Conservation (phyloP, 768 basidiomycete genomes). For the Rhodotorula toruloides region DNA sequence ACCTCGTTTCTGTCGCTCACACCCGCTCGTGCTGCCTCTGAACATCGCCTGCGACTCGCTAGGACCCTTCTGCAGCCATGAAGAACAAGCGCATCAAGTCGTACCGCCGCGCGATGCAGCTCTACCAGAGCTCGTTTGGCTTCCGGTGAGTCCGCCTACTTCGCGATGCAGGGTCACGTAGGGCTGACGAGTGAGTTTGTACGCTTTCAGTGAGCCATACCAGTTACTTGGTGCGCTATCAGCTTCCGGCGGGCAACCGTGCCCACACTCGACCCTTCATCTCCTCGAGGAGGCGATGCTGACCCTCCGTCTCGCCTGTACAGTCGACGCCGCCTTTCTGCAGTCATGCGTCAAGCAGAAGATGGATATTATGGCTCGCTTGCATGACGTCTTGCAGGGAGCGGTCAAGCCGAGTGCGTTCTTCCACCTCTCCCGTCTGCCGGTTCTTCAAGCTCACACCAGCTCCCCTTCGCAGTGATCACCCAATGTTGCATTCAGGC, state of each 20-base stretch:
- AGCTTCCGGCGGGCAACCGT: background rate
- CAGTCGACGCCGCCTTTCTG: conserved; percentile 84
- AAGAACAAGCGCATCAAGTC: conserved; percentile 91
- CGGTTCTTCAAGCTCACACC: conserved; percentile 52
- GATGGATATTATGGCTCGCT: conserved; percentile 69
- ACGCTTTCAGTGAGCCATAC: conserved; percentile 61
- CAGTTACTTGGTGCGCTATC: conserved; percentile 76
- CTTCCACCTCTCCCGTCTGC: conserved; percentile 14
- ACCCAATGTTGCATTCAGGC: conserved; percentile 96
- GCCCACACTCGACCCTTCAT: background rate
- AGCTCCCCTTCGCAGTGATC: conserved; percentile 61
- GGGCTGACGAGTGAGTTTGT: background rate
- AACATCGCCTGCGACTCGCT: background rate
- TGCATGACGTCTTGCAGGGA: conserved; percentile 74
- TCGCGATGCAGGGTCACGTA: background rate
- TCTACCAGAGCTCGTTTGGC: conserved; percentile 79
- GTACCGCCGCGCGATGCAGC: conserved; percentile 87
- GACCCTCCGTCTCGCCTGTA: background rate
- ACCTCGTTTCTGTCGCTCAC: background rate
- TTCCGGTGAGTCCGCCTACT: conserved; percentile 54
- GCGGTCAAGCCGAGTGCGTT: conserved; percentile 83
- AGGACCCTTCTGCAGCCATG: no score
- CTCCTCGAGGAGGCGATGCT: background rate
- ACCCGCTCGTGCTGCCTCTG: background rate
- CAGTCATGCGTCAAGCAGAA: conserved; percentile 62